These are phyloP conservation scores for Vitis hybrid DNA, from an alignment of 177 flowering plant species.

Conservation along the genomic window DNA sequence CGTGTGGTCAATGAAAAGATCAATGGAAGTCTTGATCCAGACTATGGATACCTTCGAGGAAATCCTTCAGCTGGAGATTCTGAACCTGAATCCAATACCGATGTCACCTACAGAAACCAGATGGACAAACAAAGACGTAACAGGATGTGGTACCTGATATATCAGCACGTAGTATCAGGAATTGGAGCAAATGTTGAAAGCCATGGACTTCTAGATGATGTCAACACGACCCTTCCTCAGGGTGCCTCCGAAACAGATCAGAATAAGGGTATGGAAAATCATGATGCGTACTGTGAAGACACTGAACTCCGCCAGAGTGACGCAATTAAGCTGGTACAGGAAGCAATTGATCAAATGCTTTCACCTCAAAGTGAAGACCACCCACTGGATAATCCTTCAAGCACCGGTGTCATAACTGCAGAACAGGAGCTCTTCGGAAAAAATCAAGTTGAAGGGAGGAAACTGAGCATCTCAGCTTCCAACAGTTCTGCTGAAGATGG, in stretches of 20 bases:
- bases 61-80: slow-evolving; percentile 13
- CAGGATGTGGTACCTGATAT: slow-evolving; percentile 54
- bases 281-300: slow-evolving; percentile 8
- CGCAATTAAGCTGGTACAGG: slow-evolving; percentile 53
- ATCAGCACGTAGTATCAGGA: slow-evolving; percentile 45
- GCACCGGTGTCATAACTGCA: slow-evolving; percentile 7
- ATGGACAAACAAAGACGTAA: slow-evolving; percentile 28
- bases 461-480: slow-evolving; percentile 5
- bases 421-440: slow-evolving; percentile 15
- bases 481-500: slow-evolving; percentile 3
- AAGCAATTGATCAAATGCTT: slow-evolving; percentile 55
- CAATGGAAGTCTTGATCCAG: slow-evolving; percentile 1
- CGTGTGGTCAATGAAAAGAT: slow-evolving; percentile 7
- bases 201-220: slow-evolving; percentile 14
- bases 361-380: slow-evolving; percentile 38
- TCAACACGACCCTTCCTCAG: neutral
- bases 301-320: slow-evolving; percentile 32
- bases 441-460: slow-evolving; percentile 4
- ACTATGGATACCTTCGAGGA: slow-evolving; percentile 1
- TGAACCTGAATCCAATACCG: slow-evolving; percentile 16
- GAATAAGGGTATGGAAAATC: neutral
- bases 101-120: slow-evolving; percentile 6
- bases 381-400: slow-evolving; percentile 25
- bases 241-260: neutral
- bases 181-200: slow-evolving; percentile 31